Conservation (phyloP, 2,329 filamentous ascomycete species). For the Madurella fahalii region DNA sequence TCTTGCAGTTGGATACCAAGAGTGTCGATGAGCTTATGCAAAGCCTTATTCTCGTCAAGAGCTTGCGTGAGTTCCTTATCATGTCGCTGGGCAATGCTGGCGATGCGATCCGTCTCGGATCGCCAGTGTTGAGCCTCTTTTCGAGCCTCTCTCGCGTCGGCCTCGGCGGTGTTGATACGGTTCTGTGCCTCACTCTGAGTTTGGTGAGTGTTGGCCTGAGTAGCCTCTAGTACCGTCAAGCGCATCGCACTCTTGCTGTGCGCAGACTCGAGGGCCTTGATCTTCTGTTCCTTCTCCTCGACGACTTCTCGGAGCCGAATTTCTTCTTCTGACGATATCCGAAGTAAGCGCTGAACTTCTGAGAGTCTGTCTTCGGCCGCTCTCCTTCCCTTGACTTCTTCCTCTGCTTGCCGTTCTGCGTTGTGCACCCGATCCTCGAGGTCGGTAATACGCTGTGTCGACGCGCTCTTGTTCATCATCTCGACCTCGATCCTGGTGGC, state of each 20-base stretch:
- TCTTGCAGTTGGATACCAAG: conserved; percentile 78
- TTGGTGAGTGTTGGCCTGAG: conserved; percentile 56
- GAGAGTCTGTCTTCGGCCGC: conserved; percentile 68
- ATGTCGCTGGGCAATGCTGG: conserved; percentile 48
- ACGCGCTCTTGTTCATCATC: conserved; percentile 56
- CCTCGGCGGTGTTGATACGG: conserved; percentile 50
- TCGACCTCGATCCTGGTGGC: conserved; percentile 58
- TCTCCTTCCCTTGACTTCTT: conserved; percentile 59
- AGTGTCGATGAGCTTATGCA: conserved; percentile 69
- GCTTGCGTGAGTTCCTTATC: conserved; percentile 47
- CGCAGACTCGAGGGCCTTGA: conserved; percentile 56
- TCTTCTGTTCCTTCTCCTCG: conserved; percentile 65
- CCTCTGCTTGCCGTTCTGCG: conserved; percentile 60
- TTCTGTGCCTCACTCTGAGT: conserved; percentile 53
- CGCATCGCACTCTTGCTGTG: conserved; percentile 55
- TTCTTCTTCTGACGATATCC: conserved; percentile 68
- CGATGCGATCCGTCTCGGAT: conserved; percentile 56
- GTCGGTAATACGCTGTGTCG: conserved; percentile 60
- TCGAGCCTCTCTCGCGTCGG: conserved; percentile 51
- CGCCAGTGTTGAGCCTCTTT: conserved; percentile 60
- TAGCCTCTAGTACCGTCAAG: conserved; percentile 63
- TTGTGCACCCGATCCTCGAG: conserved; percentile 64
- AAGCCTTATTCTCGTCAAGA: conserved; percentile 62
- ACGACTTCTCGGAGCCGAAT: conserved; percentile 61
- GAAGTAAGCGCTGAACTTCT: conserved; percentile 66